A percentile compares a stretch with the other conserved stretches of the same genome.
phyloP scores from a whole-genome alignment of 164 flowering plant genomes.

The Nelumbo lutea region DNA sequence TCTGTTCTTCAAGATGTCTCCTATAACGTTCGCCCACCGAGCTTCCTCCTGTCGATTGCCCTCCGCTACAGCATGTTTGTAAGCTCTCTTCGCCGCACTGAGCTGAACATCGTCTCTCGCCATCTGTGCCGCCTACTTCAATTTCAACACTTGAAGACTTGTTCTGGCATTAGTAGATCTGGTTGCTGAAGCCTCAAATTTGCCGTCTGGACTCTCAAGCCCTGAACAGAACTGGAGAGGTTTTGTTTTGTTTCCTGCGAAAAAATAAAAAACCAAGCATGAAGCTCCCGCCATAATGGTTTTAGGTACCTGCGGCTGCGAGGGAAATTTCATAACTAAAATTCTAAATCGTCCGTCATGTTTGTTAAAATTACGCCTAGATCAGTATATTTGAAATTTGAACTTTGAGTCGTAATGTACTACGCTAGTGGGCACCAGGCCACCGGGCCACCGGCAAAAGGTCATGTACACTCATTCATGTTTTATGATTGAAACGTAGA shows the following conservation, averaged over 20 bases:
- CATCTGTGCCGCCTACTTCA: constrained; percentile 9
- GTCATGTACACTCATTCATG: too few relatives aligned
- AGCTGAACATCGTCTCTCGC: constrained; percentile 41
- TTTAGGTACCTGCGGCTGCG: too few relatives aligned
- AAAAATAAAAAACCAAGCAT: too few relatives aligned
- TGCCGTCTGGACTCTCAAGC: background rate
- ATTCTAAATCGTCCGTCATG: too few relatives aligned
- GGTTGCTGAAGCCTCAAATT: too few relatives aligned
- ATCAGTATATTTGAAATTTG: too few relatives aligned
- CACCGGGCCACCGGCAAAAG: too few relatives aligned
- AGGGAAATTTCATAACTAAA: too few relatives aligned
- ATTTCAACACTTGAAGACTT: background rate
- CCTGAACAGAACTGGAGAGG: background rate
- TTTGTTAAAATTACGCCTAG: too few relatives aligned
- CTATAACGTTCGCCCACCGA: constrained; percentile 89
- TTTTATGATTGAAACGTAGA: too few relatives aligned
- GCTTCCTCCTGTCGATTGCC: constrained; percentile 90
- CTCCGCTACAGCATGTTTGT: constrained; percentile 46
- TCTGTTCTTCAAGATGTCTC: constrained; percentile 66
- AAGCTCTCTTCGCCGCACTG: constrained; percentile 61
- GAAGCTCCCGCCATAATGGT: background rate
- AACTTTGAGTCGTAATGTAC: too few relatives aligned
- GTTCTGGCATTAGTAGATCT: background rate
- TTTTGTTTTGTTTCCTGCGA: background rate
- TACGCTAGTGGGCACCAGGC: too few relatives aligned